These are phyloP conservation scores for Halophytophthora polymorphica DNA, from an alignment of 352 stramenopile genomes.

Conservation along the genomic window DNA sequence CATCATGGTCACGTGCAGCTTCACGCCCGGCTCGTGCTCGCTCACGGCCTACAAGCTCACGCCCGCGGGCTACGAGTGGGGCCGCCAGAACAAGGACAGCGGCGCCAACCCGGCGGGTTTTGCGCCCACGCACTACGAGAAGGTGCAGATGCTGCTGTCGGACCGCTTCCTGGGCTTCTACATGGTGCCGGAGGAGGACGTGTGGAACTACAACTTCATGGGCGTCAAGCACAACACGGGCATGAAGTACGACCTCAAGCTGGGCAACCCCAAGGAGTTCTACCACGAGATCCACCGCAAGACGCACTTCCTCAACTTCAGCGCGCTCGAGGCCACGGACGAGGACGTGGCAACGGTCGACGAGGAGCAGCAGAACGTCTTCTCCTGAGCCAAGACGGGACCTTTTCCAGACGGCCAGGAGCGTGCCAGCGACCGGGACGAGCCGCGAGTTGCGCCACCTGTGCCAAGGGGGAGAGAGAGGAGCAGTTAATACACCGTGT, in stretches of 20 bases:
- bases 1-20: slow-evolving; percentile 98
- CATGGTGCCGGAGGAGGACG: slow-evolving; percentile 97
- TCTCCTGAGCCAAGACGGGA: slow-evolving; percentile 35
- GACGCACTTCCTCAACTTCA: slow-evolving; percentile 99
- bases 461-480: not conserved
- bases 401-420: not conserved
- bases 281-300: slow-evolving; percentile 99
- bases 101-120: slow-evolving; percentile 95
- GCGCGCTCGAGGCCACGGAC: slow-evolving; percentile 94
- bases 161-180: slow-evolving; percentile 99
- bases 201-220: slow-evolving; percentile 99
- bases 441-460: not conserved
- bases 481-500: not conserved
- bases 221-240: slow-evolving; percentile 96
- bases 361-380: slow-evolving; percentile 90
- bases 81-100: slow-evolving; percentile 96
- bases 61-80: slow-evolving; percentile 96
- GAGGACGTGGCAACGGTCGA: slow-evolving; percentile 86
- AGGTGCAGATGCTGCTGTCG: slow-evolving; percentile 99
- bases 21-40: slow-evolving; percentile 99
- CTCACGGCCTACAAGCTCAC: slow-evolving; percentile 99
- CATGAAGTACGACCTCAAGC: slow-evolving; percentile 98
- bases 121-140: slow-evolving; percentile 96
- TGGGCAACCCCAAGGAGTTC: slow-evolving; percentile 98
- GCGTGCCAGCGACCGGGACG: not conserved